Percentiles rank a stretch among this genome's conserved stretches.
These are phyloP conservation scores for Sarocladium brachiariae DNA, from an alignment of 2,329 filamentous ascomycete species.

Conservation along the genomic window DNA sequence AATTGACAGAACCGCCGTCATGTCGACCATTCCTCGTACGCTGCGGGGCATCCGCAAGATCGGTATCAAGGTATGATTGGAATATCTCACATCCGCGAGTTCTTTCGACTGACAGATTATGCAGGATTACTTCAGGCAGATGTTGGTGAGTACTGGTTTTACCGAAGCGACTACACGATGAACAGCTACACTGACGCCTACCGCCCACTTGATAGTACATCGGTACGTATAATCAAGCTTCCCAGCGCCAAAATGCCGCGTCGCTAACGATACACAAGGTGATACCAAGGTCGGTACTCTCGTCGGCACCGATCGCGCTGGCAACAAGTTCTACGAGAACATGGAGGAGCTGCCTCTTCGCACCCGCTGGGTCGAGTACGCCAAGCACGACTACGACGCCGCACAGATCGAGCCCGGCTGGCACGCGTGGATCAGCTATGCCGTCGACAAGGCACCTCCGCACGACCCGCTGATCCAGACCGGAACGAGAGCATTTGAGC, in stretches of 20 bases:
- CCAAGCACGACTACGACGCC: conserved; percentile 74
- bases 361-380: conserved; percentile 97
- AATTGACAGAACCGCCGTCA: conserved; percentile 40
- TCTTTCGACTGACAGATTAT: conserved; percentile 9
- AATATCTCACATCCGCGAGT: not conserved
- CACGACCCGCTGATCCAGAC: conserved; percentile 66
- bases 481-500: conserved; percentile 68
- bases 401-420: conserved; percentile 90
- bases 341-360: conserved; percentile 88
- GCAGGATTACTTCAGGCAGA: conserved; percentile 85
- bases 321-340: conserved; percentile 99
- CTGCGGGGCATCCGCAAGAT: conserved; percentile 80
- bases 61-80: conserved; percentile 67
- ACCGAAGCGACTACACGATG: not conserved
- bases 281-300: conserved; percentile 92
- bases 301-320: conserved; percentile 79
- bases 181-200: conserved; percentile 9
- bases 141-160: conserved; percentile 63
- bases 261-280: conserved; percentile 46
- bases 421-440: conserved; percentile 97
- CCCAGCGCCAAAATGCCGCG: not conserved
- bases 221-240: conserved; percentile 28
- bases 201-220: conserved; percentile 41
- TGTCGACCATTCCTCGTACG: conserved; percentile 89
- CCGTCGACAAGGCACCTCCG: conserved; percentile 78